Conservation (phyloP, 371 early-diverging fungal genomes). For the Mucor lusitanicus region DNA sequence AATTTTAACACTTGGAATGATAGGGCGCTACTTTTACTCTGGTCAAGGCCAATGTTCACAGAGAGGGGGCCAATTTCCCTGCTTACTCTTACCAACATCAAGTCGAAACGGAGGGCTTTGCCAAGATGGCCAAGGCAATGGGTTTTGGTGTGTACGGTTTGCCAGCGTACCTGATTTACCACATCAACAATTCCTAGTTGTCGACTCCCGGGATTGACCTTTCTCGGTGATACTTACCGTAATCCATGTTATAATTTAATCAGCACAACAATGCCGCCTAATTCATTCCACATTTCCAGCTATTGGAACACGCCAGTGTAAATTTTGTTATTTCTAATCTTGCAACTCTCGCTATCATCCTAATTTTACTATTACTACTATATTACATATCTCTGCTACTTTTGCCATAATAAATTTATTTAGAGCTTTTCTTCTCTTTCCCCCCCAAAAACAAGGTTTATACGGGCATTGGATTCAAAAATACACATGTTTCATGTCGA, state of each 20-base stretch:
- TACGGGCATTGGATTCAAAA: not conserved
- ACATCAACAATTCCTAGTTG: conserved; percentile 26
- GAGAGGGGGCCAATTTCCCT: conserved; percentile 70
- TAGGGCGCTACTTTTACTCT: conserved; percentile 48
- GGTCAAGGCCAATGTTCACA: conserved; percentile 69
- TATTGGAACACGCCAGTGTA: not conserved
- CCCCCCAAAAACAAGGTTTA: not conserved
- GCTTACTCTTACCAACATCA: conserved; percentile 64
- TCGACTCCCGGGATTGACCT: not conserved
- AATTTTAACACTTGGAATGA: not conserved
- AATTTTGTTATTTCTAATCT: not conserved
- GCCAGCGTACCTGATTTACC: conserved; percentile 50
- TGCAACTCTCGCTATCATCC: not conserved
- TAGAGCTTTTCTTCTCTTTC: not conserved
- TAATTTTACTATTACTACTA: not conserved
- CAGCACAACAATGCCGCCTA: not conserved
- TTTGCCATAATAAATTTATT: not conserved
- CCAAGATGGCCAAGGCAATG: conserved; percentile 69
- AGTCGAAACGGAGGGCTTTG: conserved; percentile 81
- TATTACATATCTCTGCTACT: not conserved
- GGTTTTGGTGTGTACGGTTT: conserved; percentile 53
- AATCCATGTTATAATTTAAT: not conserved
- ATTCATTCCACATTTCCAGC: not conserved
- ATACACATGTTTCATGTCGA: not conserved
- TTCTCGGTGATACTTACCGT: not conserved